Conservation (phyloP, 2,329 filamentous ascomycete genomes). For the Claviceps quebecensis region DNA sequence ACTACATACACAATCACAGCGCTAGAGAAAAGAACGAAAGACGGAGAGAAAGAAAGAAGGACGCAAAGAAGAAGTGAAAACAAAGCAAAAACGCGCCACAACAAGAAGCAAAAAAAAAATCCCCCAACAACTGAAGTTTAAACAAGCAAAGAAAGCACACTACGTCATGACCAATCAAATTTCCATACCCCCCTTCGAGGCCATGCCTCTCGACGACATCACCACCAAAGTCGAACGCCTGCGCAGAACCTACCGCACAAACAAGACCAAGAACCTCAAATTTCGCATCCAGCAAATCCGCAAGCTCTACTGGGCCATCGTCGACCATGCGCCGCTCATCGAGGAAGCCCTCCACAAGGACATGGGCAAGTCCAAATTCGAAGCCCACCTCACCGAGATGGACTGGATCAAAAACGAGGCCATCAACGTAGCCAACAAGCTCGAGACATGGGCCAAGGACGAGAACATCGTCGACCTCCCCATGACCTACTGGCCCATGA, state of each 20-base stretch:
- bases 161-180: constrained; percentile 25
- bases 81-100: too few species aligned
- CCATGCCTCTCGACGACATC: constrained; percentile 55
- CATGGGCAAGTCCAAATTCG: constrained; percentile 62
- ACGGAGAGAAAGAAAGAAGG: too few species aligned
- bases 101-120: background rate
- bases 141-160: background rate
- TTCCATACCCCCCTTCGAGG: constrained; percentile 35
- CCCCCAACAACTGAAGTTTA: background rate
- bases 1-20: too few species aligned
- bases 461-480: constrained; percentile 60
- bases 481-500: constrained; percentile 53
- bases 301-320: constrained; percentile 86
- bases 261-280: constrained; percentile 69
- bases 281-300: constrained; percentile 78
- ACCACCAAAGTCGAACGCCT: constrained; percentile 43
- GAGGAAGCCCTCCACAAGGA: constrained; percentile 64
- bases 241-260: constrained; percentile 57
- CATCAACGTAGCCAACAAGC: constrained; percentile 60
- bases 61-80: too few species aligned
- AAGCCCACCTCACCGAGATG: constrained; percentile 61
- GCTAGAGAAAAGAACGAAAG: too few species aligned
- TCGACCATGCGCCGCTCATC: constrained; percentile 62
- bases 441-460: constrained; percentile 73
- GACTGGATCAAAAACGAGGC: constrained; percentile 72